Evolutionary conservation across 139 green algal genomes (phyloP).

Genomic region (Ettlia oleoabundans): DNA sequence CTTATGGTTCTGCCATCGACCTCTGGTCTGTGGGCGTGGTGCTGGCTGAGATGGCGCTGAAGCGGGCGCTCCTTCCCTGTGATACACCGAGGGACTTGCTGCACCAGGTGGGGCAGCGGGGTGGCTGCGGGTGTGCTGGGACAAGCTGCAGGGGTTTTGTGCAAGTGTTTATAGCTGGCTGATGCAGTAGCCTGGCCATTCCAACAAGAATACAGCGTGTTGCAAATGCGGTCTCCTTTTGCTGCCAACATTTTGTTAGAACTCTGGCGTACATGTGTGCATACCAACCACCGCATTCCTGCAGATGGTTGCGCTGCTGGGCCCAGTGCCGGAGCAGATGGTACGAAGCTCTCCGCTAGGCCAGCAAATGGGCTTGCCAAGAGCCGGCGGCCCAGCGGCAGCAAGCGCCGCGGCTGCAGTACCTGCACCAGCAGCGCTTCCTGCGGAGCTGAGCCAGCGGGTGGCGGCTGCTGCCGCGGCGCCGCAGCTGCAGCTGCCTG

Average conservation of each 20-base stretch:
- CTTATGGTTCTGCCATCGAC: conserved; percentile 45
- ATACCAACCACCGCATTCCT: background rate
- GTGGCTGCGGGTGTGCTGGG: too few relatives aligned
- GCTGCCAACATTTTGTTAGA: too few relatives aligned
- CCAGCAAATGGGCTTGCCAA: background rate
- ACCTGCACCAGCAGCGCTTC: background rate
- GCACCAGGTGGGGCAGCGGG: conserved; percentile 17
- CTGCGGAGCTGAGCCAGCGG: background rate
- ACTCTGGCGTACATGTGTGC: background rate
- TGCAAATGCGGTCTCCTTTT: too few relatives aligned
- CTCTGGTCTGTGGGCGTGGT: conserved; percentile 57
- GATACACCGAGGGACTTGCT: conserved; percentile 38
- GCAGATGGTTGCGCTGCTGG: conserved; percentile 47
- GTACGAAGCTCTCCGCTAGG: conserved; percentile 8
- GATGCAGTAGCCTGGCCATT: too few relatives aligned
- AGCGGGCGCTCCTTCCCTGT: conserved; percentile 51
- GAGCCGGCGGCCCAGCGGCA: background rate
- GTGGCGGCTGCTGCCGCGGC: background rate
- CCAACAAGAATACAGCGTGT: too few relatives aligned
- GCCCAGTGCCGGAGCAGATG: conserved; percentile 25
- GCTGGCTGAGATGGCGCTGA: conserved; percentile 58
- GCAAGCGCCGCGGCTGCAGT: background rate
- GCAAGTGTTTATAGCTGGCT: too few relatives aligned
- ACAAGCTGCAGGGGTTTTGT: too few relatives aligned
- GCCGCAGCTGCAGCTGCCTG: background rate